Percentiles rank a stretch among this genome's conserved stretches.
phyloP scores from a whole-genome alignment of 345 rosid genomes.

The Populus tremula region DNA sequence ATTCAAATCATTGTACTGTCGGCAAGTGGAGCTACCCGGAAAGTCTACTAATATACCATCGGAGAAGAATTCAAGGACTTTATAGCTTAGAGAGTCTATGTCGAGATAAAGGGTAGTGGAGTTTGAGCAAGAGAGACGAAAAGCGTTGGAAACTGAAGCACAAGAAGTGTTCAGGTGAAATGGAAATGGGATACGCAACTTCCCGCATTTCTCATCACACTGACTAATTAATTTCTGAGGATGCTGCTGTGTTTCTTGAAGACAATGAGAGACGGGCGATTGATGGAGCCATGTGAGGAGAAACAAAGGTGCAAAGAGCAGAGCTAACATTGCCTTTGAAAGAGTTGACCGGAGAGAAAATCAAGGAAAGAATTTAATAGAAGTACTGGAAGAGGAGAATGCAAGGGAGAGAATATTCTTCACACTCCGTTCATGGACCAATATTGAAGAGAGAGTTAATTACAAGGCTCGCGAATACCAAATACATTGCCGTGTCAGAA shows the following conservation, averaged over 20 bases:
- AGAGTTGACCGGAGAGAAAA: slow-evolving; percentile 14
- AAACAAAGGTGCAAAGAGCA: slow-evolving; percentile 30
- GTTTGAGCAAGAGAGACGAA: slow-evolving; percentile 60
- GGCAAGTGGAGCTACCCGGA: slow-evolving; percentile 54
- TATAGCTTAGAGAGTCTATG: slow-evolving; percentile 42
- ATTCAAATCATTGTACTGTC: slow-evolving; percentile 60
- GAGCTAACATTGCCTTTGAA: slow-evolving; percentile 35
- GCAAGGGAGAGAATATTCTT: background rate
- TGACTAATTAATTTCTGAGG: slow-evolving; percentile 2
- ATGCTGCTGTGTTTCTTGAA: background rate
- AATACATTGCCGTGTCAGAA: background rate
- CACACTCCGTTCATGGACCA: background rate
- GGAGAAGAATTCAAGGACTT: slow-evolving; percentile 58
- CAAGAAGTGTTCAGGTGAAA: slow-evolving; percentile 55
- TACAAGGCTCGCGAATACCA: background rate
- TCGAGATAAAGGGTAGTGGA: slow-evolving; percentile 53
- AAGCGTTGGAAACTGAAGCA: slow-evolving; percentile 35
- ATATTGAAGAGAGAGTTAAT: background rate
- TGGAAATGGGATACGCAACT: slow-evolving; percentile 55
- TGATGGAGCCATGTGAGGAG: slow-evolving; percentile 35
- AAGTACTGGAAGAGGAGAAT: background rate
- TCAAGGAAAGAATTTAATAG: slow-evolving; percentile 18
- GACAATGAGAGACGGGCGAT: slow-evolving; percentile 30
- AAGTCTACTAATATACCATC: slow-evolving; percentile 74
- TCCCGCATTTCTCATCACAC: slow-evolving; percentile 57